A percentile compares a stretch with the other conserved stretches of the same genome.
phyloP scores from a whole-genome alignment of 805 yeast species.

The Jamesozyma gamospora region DNA sequence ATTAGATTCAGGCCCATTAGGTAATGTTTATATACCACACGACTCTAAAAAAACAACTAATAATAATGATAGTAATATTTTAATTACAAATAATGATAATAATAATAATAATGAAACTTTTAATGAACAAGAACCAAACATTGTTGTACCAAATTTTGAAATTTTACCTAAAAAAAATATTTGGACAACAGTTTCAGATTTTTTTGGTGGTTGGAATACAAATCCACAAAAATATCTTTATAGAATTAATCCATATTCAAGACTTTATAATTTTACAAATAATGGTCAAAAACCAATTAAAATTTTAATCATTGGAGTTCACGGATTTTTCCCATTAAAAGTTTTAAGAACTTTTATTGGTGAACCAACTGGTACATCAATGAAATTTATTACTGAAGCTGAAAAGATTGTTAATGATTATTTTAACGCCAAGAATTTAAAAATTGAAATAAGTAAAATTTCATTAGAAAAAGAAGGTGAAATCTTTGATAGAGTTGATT shows the following conservation, averaged over 20 bases:
- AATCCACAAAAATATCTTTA: conserved; percentile 11
- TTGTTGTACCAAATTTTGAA: conserved; percentile 26
- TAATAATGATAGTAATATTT: too few relatives aligned
- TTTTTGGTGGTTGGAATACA: conserved; percentile 10
- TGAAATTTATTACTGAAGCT: conserved; percentile 83
- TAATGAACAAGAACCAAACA: conserved; percentile 18
- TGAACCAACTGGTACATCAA: conserved; percentile 93
- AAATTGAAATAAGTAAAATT: conserved; percentile 66
- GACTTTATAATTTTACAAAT: conserved; percentile 13
- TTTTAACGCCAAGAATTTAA: conserved; percentile 36
- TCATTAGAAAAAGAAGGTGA: conserved; percentile 93
- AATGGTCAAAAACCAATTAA: conserved; percentile 34
- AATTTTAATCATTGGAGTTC: conserved; percentile 82
- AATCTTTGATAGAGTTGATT: conserved; percentile 75
- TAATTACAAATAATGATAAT: too few relatives aligned
- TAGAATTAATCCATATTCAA: conserved; percentile 11
- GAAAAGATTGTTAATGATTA: conserved; percentile 66
- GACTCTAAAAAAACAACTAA: too few relatives aligned
- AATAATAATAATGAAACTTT: too few relatives aligned
- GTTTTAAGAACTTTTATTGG: conserved; percentile 82
- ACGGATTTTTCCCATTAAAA: conserved; percentile 89
- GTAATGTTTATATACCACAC: conserved; percentile 14
- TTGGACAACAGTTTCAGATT: conserved; percentile 17
- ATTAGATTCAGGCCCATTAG: conserved; percentile 2
- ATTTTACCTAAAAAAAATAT: conserved; percentile 19